These are phyloP conservation scores for Backusella parvicylindrica DNA, from an alignment of 192 early-diverging fungal species.

Conservation along the genomic window DNA sequence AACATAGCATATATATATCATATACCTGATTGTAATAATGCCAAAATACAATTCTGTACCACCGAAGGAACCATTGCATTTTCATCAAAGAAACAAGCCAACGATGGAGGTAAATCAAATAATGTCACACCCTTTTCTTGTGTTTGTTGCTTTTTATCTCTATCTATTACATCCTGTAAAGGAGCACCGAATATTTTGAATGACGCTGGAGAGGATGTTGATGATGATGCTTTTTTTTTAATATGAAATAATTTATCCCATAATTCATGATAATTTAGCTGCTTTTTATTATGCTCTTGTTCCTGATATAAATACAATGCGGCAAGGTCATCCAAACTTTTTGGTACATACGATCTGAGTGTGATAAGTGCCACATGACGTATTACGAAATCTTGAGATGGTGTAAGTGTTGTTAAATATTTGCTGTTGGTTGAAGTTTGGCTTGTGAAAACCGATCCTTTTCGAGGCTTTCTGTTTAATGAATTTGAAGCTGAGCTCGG, in stretches of 20 bases:
- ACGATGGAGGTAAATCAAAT: background rate
- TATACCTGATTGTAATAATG: constrained; percentile 72
- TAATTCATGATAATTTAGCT: background rate
- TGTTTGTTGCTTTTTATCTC: background rate
- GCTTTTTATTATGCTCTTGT: background rate
- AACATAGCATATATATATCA: background rate
- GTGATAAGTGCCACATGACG: constrained; percentile 77
- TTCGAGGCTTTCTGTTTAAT: background rate
- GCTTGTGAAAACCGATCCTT: background rate
- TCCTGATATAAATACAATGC: constrained; percentile 18
- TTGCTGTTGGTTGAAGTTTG: background rate
- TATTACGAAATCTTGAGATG: constrained; percentile 74
- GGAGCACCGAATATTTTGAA: constrained; percentile 10
- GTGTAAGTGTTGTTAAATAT: constrained; percentile 61
- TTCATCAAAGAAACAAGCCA: constrained; percentile 47
- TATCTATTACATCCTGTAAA: background rate
- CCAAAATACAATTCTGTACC: constrained; percentile 74
- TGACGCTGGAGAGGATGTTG: background rate
- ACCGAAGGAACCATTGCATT: constrained; percentile 78
- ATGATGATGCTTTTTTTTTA: background rate
- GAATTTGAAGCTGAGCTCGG: background rate
- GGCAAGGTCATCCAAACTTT: background rate
- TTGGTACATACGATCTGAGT: constrained; percentile 59
- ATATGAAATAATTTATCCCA: constrained; percentile 17
- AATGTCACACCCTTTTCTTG: background rate